Conservation (phyloP, 805 yeast species). For the Metschnikowia orientalis region DNA sequence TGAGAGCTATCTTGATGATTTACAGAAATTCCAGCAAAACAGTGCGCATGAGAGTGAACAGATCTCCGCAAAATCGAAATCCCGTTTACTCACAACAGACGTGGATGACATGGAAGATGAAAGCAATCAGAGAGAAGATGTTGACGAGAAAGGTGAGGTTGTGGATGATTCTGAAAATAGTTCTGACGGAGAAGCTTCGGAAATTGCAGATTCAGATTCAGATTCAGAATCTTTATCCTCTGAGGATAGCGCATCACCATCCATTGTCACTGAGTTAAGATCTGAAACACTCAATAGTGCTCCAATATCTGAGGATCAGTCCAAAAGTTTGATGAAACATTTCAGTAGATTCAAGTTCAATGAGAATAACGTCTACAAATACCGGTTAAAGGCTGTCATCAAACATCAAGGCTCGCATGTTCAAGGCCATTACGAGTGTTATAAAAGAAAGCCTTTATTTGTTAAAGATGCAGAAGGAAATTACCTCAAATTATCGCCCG, state of each 20-base stretch:
- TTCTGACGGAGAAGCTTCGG: conserved; percentile 10
- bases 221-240: conserved; percentile 10
- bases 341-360: conserved; percentile 36
- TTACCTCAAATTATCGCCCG: conserved; percentile 39
- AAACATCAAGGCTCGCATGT: conserved; percentile 87
- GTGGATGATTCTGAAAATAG: conserved; percentile 23
- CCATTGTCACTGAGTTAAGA: conserved; percentile 9
- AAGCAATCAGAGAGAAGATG: conserved; percentile 35
- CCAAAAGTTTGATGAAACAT: conserved; percentile 31
- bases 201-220: conserved; percentile 10
- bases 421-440: conserved; percentile 89
- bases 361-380: conserved; percentile 43
- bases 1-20: conserved; percentile 32
- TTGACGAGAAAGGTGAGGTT: conserved; percentile 31
- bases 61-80: conserved; percentile 8
- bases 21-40: conserved; percentile 31
- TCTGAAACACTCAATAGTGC: conserved; percentile 30
- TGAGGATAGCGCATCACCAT: conserved; percentile 6
- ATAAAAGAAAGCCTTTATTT: conserved; percentile 65
- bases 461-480: conserved; percentile 42
- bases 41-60: conserved; percentile 15
- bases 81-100: conserved; percentile 23
- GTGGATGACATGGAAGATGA: conserved; percentile 29
- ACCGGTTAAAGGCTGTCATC: conserved; percentile 65
- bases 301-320: conserved; percentile 37